Evolutionary conservation across 305 asterid species (phyloP), one percentile per base, ranked within the genome.

Genomic region (Fraxinus greggii): DNA sequence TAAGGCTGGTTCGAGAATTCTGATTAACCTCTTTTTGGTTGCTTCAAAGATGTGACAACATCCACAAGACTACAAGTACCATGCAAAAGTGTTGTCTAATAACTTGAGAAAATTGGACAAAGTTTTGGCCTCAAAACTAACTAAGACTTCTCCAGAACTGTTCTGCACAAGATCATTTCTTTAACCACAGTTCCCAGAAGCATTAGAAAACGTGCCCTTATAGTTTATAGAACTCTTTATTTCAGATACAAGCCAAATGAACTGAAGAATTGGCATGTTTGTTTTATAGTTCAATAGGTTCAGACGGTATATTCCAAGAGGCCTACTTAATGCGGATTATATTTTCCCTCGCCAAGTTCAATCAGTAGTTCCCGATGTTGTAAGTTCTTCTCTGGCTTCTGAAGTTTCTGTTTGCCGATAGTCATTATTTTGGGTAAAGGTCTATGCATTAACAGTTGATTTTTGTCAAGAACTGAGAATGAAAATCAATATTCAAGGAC

Each of bases 211-310:
- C 3, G 0, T 9, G 15, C 48, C 48, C 13, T 38, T 33, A 33
- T 33, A 33, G 38, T 38, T 38, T 40, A 40, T 40, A 40, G 54
- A 45, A 45, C n/a, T 36, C 59, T 24, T 38, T 24, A 21, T 78
- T 19, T 24, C 7, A 24, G 40, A 21, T 78, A 33, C 17, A 59
- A 13, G 5, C n/a, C 0, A 48, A 35, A 35, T 35, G 38, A 5
- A 35, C 38, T 35, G 38, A 35, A 35, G 38, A 35, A 35, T 35
- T 31, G 15, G 31, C 54, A 69, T 12, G 23, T 76, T 75, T 10
- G 19, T 67, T 35, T 77, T 48, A 51, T 61, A 84, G 87, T 84
- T 84, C n/a, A n/a, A n/a, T n/a, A n/a, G n/a, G n/a, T n/a, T n/a
- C n/a, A n/a, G n/a, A n/a, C n/a, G n/a, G n/a, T n/a, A n/a, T n/a